Conservation (phyloP, 805 yeast species). For the Pichia occidentalis region DNA sequence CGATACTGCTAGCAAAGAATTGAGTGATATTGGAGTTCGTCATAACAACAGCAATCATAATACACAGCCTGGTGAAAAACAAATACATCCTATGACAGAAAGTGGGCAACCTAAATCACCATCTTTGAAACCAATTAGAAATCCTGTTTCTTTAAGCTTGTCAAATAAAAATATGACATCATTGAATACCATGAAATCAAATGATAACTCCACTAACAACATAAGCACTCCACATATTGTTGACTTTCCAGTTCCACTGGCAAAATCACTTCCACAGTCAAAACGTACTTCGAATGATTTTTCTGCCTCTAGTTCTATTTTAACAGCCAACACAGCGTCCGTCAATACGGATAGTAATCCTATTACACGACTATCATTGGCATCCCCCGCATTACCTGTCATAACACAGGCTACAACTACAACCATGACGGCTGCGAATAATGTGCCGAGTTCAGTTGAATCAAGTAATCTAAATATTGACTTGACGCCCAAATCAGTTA, state of each 20-base stretch:
- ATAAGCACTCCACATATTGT: no score
- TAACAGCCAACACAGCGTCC: conserved; percentile 4
- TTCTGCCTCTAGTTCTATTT: conserved; percentile 9
- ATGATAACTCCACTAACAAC: not conserved
- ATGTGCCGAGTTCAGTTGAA: conserved; percentile 1
- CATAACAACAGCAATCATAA: no score
- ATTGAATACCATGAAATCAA: not conserved
- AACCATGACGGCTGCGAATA: conserved; percentile 16
- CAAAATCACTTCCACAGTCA: conserved; percentile 11
- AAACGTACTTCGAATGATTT: conserved; percentile 16
- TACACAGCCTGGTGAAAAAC: no score
- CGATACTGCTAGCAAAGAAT: no score
- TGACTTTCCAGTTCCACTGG: conserved; percentile 1
- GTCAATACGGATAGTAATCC: conserved; percentile 22
- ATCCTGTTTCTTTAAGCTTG: conserved; percentile 5
- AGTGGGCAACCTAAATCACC: no score
- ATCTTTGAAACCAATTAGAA: conserved; percentile 3
- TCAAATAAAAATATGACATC: conserved; percentile 1
- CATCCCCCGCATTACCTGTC: conserved; percentile 31
- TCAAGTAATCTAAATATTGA: not conserved
- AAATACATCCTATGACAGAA: no score
- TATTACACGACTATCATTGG: conserved; percentile 24
- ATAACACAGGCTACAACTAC: conserved; percentile 33
- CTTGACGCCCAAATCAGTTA: not conserved
- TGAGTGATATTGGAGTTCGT: no score